Conservation (phyloP, 352 stramenopile species). For the Thraustochytrium sp. region DNA sequence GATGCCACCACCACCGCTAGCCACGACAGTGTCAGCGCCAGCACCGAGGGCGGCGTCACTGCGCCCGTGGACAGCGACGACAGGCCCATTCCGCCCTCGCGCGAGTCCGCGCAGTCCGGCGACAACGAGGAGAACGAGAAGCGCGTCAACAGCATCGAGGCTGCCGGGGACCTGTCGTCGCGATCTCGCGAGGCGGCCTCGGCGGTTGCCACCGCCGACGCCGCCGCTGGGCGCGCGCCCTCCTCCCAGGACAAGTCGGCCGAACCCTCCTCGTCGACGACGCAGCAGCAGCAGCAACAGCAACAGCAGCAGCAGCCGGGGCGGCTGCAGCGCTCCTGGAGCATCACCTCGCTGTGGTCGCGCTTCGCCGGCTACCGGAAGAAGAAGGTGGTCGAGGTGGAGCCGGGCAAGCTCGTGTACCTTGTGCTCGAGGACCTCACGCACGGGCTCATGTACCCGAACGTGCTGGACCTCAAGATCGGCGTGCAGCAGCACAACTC, state of each 20-base stretch:
- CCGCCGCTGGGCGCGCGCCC: too few relatives aligned
- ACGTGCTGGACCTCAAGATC: constrained; percentile 42
- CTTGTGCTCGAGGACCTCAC: constrained; percentile 41
- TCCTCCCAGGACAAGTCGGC: neutral
- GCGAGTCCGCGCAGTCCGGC: too few relatives aligned
- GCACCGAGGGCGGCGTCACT: too few relatives aligned
- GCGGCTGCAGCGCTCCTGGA: neutral
- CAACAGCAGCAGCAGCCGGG: neutral
- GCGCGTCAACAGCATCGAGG: too few relatives aligned
- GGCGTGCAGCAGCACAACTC: constrained; percentile 37
- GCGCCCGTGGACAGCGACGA: too few relatives aligned
- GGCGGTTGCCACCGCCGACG: too few relatives aligned
- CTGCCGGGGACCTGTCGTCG: too few relatives aligned
- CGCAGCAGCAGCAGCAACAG: neutral
- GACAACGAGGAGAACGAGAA: too few relatives aligned
- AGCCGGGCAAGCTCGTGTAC: constrained; percentile 38
- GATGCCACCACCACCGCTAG: neutral
- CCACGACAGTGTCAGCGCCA: neutral
- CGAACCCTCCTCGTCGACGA: neutral
- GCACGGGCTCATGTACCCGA: neutral
- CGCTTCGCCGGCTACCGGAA: constrained; percentile 20
- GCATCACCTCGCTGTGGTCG: constrained; percentile 23
- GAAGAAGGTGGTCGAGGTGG: constrained; percentile 41
- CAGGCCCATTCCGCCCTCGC: too few relatives aligned
- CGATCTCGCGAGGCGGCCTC: too few relatives aligned